Conservation (phyloP, 2,329 filamentous ascomycete genomes). For the Curvularia eragrostidis region DNA sequence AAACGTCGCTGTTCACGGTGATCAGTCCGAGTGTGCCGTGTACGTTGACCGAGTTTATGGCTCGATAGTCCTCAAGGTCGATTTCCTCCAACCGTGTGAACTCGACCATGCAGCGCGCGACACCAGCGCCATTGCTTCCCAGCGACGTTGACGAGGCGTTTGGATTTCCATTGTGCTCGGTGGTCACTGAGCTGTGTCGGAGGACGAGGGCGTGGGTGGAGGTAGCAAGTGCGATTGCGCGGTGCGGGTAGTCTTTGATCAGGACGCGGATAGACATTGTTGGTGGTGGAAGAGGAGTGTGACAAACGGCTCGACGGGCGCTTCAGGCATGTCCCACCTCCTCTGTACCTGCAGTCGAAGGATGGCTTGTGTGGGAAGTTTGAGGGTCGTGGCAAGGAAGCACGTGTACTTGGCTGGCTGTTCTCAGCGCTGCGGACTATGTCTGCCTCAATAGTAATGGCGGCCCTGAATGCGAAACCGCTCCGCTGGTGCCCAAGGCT, state of each 20-base stretch:
- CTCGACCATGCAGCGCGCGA: constrained; percentile 81
- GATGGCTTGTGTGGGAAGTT: constrained; percentile 8
- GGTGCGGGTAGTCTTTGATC: constrained; percentile 84
- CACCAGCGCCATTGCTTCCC: constrained; percentile 47
- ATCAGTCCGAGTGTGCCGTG: constrained; percentile 90
- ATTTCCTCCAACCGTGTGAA: constrained; percentile 71
- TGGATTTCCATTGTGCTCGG: constrained; percentile 57
- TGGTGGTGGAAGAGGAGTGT: constrained; percentile 22
- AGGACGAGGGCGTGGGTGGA: constrained; percentile 82
- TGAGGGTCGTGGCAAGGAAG: constrained; percentile 25
- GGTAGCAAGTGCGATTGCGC: constrained; percentile 86
- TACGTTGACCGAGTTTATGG: constrained; percentile 74
- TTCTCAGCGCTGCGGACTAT: constrained; percentile 23
- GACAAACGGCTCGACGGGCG: constrained; percentile 11
- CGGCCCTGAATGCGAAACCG: constrained; percentile 21
- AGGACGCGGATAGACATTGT: constrained; percentile 71
- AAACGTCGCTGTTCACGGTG: constrained; percentile 82
- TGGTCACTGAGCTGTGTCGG: constrained; percentile 73
- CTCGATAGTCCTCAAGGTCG: constrained; percentile 77
- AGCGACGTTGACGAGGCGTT: constrained; percentile 66
- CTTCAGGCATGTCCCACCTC: constrained; percentile 32
- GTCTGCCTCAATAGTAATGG: constrained; percentile 24
- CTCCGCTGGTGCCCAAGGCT: constrained; percentile 30
- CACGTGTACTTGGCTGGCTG: constrained; percentile 34
- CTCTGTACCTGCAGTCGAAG: constrained; percentile 2